phyloP scores from a whole-genome alignment of 306 rosid genomes.

The Ochetophila trinervis region DNA sequence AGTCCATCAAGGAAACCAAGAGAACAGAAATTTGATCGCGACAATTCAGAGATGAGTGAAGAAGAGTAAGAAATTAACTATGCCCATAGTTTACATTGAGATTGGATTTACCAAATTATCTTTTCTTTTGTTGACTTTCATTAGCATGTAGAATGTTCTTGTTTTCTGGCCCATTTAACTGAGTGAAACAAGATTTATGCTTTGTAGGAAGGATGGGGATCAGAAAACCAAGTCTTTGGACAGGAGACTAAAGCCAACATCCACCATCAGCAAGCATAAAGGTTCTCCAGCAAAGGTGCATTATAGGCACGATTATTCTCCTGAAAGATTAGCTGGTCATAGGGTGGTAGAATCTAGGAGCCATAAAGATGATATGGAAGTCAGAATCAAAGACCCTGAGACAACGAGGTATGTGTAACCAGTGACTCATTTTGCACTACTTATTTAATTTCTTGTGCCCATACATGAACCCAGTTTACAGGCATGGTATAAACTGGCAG shows the following conservation, averaged over 20 bases:
- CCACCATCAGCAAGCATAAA: slow-evolving; percentile 38
- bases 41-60: slow-evolving; percentile 41
- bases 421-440: slow-evolving; percentile 19
- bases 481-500: slow-evolving; percentile 45
- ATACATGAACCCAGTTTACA: slow-evolving; percentile 13
- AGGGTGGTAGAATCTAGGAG: slow-evolving; percentile 27
- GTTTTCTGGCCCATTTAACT: slow-evolving; percentile 12
- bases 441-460: slow-evolving; percentile 11
- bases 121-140: not conserved
- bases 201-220: slow-evolving; percentile 46
- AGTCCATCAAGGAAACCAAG: slow-evolving; percentile 53
- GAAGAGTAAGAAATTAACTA: slow-evolving; percentile 42
- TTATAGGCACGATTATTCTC: slow-evolving; percentile 40
- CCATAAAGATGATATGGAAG: slow-evolving; percentile 29
- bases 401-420: slow-evolving; percentile 37
- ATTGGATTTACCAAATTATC: not conserved
- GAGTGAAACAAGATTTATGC: slow-evolving; percentile 3
- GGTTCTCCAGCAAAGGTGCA: slow-evolving; percentile 38
- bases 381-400: slow-evolving; percentile 43
- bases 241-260: slow-evolving; percentile 39
- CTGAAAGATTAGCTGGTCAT: slow-evolving; percentile 40
- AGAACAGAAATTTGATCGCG: slow-evolving; percentile 41
- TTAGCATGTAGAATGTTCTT: not conserved
- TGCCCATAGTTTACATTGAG: slow-evolving; percentile 39
- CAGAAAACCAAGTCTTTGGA: slow-evolving; percentile 37